Percentiles rank a stretch among this genome's conserved stretches.
Evolutionary conservation across 306 rosid species (phyloP).

Genomic region (Lathyrus sativus): DNA sequence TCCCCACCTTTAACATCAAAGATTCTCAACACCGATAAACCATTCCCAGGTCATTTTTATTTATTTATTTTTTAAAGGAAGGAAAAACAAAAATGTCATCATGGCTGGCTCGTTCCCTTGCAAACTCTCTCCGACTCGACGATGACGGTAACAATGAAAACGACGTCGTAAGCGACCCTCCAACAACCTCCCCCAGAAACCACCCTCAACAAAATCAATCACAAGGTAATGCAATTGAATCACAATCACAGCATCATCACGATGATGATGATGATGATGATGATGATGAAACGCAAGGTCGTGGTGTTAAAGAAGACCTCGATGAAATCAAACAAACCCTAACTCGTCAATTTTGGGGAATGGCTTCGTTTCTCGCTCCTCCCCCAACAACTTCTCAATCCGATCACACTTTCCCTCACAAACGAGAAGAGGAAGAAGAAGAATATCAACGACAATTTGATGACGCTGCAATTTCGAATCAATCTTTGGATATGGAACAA

Average conservation of each 20-base stretch:
- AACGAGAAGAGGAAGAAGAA: background rate
- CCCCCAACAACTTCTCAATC: slow-evolving; percentile 45
- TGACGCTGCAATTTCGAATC: slow-evolving; percentile 20
- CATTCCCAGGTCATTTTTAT: slow-evolving; percentile 32
- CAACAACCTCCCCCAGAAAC: slow-evolving; percentile 39
- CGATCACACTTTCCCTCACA: slow-evolving; percentile 32
- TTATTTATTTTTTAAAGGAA: background rate
- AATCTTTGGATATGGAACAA: slow-evolving; percentile 18
- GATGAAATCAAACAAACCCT: slow-evolving; percentile 78
- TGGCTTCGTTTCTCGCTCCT: slow-evolving; percentile 84
- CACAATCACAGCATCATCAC: slow-evolving; percentile 19
- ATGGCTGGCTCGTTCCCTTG: slow-evolving; percentile 83
- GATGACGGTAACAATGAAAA: slow-evolving; percentile 32
- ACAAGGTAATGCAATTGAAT: slow-evolving; percentile 32
- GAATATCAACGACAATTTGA: background rate
- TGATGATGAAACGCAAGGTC: slow-evolving; percentile 50
- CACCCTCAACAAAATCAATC: slow-evolving; percentile 6
- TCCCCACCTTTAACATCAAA: slow-evolving; percentile 3
- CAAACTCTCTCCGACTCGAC: slow-evolving; percentile 70
- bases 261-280: background rate
- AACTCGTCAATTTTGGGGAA: slow-evolving; percentile 88
- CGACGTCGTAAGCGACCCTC: slow-evolving; percentile 48
- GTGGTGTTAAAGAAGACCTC: slow-evolving; percentile 86
- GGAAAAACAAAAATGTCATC: slow-evolving; percentile 61
- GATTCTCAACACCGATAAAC: slow-evolving; percentile 8